Evolutionary conservation across 371 early-diverging fungal species (phyloP).

Genomic region (Chytridium lagenaria): DNA sequence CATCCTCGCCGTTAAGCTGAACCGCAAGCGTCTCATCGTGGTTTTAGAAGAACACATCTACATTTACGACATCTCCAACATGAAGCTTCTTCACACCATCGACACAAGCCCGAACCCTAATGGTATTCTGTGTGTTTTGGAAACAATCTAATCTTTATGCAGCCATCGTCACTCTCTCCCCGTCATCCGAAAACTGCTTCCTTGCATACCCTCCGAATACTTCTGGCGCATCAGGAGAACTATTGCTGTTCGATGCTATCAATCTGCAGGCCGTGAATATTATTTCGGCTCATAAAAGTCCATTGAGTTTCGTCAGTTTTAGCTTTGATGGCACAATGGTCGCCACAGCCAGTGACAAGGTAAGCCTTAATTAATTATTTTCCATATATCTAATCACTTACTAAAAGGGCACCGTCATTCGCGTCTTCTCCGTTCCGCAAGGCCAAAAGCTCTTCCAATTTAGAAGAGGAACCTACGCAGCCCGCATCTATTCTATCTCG

Average conservation of each 20-base stretch:
- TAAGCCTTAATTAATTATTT: slow-evolving; percentile 11
- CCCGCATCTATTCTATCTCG: slow-evolving; percentile 87
- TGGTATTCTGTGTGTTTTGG: slow-evolving; percentile 59
- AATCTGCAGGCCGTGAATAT: slow-evolving; percentile 85
- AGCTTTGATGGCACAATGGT: slow-evolving; percentile 88
- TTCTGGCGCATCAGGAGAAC: slow-evolving; percentile 73
- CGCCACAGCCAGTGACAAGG: slow-evolving; percentile 96
- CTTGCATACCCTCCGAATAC: slow-evolving; percentile 87
- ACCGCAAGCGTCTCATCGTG: slow-evolving; percentile 89
- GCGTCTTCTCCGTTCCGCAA: slow-evolving; percentile 89
- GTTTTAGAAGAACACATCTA: slow-evolving; percentile 89
- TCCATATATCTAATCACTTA: background rate
- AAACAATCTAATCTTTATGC: background rate
- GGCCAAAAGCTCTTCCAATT: slow-evolving; percentile 93
- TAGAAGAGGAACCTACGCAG: slow-evolving; percentile 90
- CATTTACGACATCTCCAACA: slow-evolving; percentile 88
- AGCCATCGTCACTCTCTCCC: slow-evolving; percentile 92
- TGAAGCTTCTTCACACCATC: slow-evolving; percentile 94
- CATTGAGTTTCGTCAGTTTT: slow-evolving; percentile 82
- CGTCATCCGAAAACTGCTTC: slow-evolving; percentile 92
- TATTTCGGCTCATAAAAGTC: slow-evolving; percentile 92
- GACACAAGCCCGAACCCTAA: slow-evolving; percentile 91
- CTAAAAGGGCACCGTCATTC: slow-evolving; percentile 91
- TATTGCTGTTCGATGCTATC: slow-evolving; percentile 87
- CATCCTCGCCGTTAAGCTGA: slow-evolving; percentile 92